Base-by-base conservation (phyloP, 1,284 basidiomycete genomes). In the Cutaneotrichosporon cutaneum region DNA sequence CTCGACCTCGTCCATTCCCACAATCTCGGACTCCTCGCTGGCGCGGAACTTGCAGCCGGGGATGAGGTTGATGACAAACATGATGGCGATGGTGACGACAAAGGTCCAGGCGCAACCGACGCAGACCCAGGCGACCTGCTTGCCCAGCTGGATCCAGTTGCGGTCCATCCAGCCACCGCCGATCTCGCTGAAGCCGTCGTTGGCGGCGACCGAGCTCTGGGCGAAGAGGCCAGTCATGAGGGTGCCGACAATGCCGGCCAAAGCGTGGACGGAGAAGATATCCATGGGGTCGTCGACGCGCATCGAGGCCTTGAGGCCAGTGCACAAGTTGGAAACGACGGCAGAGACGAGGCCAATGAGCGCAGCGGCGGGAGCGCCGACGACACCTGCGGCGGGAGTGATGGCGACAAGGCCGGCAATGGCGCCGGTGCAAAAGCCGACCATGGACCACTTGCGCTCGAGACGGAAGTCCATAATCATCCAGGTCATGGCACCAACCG, bases 261-360 rank as follows among this genome's bases (percentile, higher is more conserved):
- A 80, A 47, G 90, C 93, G 82, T 98, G 92, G 71, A 92, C 89
- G n/a, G 90, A 88, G 75, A 90, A 92, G 62, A 92, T 84, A 85
- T 92, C 90, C 78, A 79, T 78, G 36, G 76, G 73, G 61, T 73
- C 70, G 54, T 70, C 78, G 64, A 81, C 79, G 47, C 78, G 70
- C 78, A 81, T 81, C 5, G 71, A 68, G 47, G 65, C 77, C 86
- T 82, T 83, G 86, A 93, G 74, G 71, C 91, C 88, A 4, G 94
- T 95, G 36, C 89, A 88, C 80, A 92, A 89, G 79, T 96, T 95
- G 77, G 90, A 92, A 18, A 89, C 76, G 1, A 82, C 85, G 2
- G 90, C 90, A 2, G 90, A 84, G 33, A 90, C 78, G 63, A 90
- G 80, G 47, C 94, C 94, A 69, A 90, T 84, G 24, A 94, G 80